Evolutionary conservation across 2,329 filamentous ascomycete genomes (phyloP), one percentile per base, ranked within the genome.

Genomic region (Xylariomycetidae sp.): DNA sequence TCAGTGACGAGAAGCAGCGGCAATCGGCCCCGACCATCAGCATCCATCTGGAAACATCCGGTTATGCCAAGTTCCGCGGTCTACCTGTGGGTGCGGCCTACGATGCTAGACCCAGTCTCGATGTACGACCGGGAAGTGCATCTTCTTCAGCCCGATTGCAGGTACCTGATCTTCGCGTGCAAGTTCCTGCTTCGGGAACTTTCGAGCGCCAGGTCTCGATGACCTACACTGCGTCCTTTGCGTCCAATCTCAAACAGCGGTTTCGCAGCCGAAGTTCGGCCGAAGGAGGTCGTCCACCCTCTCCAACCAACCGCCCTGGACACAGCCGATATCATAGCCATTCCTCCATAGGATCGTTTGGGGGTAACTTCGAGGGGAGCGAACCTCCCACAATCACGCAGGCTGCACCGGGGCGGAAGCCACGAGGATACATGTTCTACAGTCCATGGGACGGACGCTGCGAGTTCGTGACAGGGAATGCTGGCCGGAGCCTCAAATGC

Each of bases 371-470:
- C 19, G 48, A 56, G 16, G 49, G 50, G 5, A 38, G 48, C 32
- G 44, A 50, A 13, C 47, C 47, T 1, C 50, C 57, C 2, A 34
- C 57, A 16, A 59, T 66, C 34, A 64, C 65, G 1, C 56, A 63
- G 2, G 65, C 68, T 0, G 64, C 63, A 0, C 64, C 65, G 0
- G 70, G 62, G 13, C 63, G 68, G 40, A 73, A 65, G 34, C 68
- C 78, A 0, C 70, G 71, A 19, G 82, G 79, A 13, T 94, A 93
- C 58, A 74, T 78, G 1, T 95, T 95, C 54, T 64, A 68, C 14
- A 92, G 85, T 25, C 89, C 88, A 0, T 96, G 90, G 90, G 79
- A 86, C 40, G 85, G 86, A 12, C 74, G 74, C 25, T 96, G 90
- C 61, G 84, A 89, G 40, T 96, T 96, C 58, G 70, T 76, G 12